These are phyloP conservation scores for Syzygium aqueum DNA, from an alignment of 345 rosid genomes.

Conservation along the genomic window DNA sequence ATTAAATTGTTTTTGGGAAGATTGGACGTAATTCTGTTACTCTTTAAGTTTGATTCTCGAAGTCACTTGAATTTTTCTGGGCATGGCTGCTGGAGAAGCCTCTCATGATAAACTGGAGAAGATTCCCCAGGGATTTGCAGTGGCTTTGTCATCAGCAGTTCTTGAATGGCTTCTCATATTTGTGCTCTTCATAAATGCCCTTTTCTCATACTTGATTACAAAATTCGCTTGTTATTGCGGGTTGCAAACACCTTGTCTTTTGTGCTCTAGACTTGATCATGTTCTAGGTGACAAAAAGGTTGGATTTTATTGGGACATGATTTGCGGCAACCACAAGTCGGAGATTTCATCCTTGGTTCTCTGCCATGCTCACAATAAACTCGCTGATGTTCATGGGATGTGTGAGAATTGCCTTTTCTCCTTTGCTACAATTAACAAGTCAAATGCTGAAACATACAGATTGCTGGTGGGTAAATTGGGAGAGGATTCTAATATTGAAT, in stretches of 20 bases:
- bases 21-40: slow-evolving; percentile 8
- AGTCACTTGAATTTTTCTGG: slow-evolving; percentile 5
- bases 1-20: slow-evolving; percentile 9
- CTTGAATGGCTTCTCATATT: slow-evolving; percentile 73
- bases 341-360: slow-evolving; percentile 78
- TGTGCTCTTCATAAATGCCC: slow-evolving; percentile 59
- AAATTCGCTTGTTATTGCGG: slow-evolving; percentile 48
- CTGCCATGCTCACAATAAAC: slow-evolving; percentile 75
- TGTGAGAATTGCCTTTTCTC: slow-evolving; percentile 79
- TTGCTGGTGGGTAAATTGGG: slow-evolving; percentile 74
- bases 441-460: slow-evolving; percentile 76
- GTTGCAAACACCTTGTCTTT: slow-evolving; percentile 63
- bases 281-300: slow-evolving; percentile 37
- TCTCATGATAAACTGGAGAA: slow-evolving; percentile 31
- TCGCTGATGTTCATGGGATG: slow-evolving; percentile 68
- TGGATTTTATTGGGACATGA: slow-evolving; percentile 56
- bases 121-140: slow-evolving; percentile 22
- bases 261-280: slow-evolving; percentile 89
- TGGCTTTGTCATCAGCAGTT: slow-evolving; percentile 56
- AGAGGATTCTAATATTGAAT: slow-evolving; percentile 31
- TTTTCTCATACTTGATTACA: slow-evolving; percentile 52
- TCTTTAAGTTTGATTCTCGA: slow-evolving; percentile 2
- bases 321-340: slow-evolving; percentile 69
- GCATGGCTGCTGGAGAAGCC: slow-evolving; percentile 39
- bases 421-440: slow-evolving; percentile 62